phyloP scores from a whole-genome alignment of 352 stramenopile genomes.

The Phytopythium montanum region DNA sequence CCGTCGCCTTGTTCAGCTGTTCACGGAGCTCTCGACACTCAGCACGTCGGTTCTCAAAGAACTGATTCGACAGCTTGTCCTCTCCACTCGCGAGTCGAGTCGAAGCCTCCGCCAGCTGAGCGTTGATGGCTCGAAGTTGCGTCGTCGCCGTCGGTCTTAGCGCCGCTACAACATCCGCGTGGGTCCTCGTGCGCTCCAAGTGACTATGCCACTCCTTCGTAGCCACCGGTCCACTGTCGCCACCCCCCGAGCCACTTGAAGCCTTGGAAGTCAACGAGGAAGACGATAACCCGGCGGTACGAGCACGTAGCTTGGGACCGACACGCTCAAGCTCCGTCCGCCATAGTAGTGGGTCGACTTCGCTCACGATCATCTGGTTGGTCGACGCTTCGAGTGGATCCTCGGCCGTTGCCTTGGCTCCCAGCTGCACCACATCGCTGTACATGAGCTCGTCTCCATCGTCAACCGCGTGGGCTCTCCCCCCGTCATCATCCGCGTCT shows the following conservation, averaged over 20 bases:
- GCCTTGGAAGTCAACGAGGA: slow-evolving; percentile 25
- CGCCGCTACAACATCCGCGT: slow-evolving; percentile 60
- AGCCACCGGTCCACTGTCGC: slow-evolving; percentile 20
- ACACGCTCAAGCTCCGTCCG: slow-evolving; percentile 85
- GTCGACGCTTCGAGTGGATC: slow-evolving; percentile 65
- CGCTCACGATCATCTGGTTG: slow-evolving; percentile 84
- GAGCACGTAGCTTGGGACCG: slow-evolving; percentile 53
- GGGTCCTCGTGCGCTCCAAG: slow-evolving; percentile 72
- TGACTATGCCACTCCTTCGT: slow-evolving; percentile 78
- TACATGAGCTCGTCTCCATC: slow-evolving; percentile 65
- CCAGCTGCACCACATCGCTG: slow-evolving; percentile 43
- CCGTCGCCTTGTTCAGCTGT: slow-evolving; percentile 51
- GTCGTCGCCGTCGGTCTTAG: slow-evolving; percentile 50
- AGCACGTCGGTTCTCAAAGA: slow-evolving; percentile 49
- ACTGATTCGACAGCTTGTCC: slow-evolving; percentile 82
- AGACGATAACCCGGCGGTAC: slow-evolving; percentile 39
- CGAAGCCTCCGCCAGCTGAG: slow-evolving; percentile 54
- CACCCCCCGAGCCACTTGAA: slow-evolving; percentile 8
- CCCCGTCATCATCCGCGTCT: slow-evolving; percentile 48
- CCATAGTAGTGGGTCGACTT: slow-evolving; percentile 77
- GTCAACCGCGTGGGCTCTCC: slow-evolving; percentile 28
- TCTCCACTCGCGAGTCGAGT: slow-evolving; percentile 66
- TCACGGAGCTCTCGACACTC: slow-evolving; percentile 68
- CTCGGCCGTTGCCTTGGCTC: slow-evolving; percentile 24
- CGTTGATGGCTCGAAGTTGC: slow-evolving; percentile 58